Base-by-base conservation (phyloP, 208 protist species). In the Crithidia thermophila region DNA sequence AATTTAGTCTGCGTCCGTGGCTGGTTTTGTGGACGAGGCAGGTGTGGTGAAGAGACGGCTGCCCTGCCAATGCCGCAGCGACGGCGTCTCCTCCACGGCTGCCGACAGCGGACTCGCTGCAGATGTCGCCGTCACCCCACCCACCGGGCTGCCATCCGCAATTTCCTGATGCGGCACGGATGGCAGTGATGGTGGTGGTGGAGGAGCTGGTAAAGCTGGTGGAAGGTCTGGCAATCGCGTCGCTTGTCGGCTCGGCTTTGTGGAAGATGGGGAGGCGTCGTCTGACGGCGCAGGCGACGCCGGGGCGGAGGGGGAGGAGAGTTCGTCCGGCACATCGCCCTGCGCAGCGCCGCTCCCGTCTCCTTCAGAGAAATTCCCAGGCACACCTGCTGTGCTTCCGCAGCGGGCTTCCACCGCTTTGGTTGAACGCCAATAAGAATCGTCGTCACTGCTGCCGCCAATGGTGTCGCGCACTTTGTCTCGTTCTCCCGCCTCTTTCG, bases 11-110 rank as follows among this genome's bases (percentile, higher is more conserved):
- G 27, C 0, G 3, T 23, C 6, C 25, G 18, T 18, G 4, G 8
- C 4, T 6, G 39, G 3, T 20, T 62, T 36, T 13, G 39, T 45
- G 20, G 39, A 49, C 13, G 62, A 52, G 13, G 37, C 49, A 16
- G 61, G 27, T 1, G 37, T 39, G 27, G 30, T 51, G 46, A 71
- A 75, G 64, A 74, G 58, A 25, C 46, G 56, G 11, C 27, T 34
- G 16, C 66, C 56, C 11, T 40, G 46, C 27, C 31, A n/a, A 5
- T 64, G 27, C 3, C 40, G 46, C 28, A 62, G n/a, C 36, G 47
- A 18, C 16, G 67, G 57, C 8, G 57, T 62, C 30, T 27, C 39
- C 2, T 36, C 39, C 18, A 36, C 55, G 0, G 23, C 27, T 20
- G 14, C 30, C 6, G 47, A 21, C 21, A 34, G 53, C 20, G 45